phyloP scores from a whole-genome alignment of 371 early-diverging fungal species.

The Actinomortierella ambigua region DNA sequence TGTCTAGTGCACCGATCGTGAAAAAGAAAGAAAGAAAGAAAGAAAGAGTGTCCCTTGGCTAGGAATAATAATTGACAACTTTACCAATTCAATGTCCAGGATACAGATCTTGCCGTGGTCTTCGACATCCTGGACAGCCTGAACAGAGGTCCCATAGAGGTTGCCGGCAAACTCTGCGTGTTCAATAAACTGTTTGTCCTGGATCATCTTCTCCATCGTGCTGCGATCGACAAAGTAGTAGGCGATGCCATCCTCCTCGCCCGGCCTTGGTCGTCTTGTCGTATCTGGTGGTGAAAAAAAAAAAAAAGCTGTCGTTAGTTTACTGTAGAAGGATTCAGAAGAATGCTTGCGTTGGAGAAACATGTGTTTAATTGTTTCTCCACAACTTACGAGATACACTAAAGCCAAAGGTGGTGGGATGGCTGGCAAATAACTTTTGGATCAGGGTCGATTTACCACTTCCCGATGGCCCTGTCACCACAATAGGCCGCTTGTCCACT shows the following conservation, averaged over 20 bases:
- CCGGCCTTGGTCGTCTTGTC: constrained; percentile 88
- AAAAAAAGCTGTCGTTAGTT: background rate
- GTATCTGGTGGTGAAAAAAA: constrained; percentile 73
- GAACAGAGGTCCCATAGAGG: constrained; percentile 87
- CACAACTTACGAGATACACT: constrained; percentile 89
- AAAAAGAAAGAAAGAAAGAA: background rate
- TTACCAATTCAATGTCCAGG: constrained; percentile 85
- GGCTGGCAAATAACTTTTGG: constrained; percentile 84
- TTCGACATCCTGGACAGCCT: constrained; percentile 77
- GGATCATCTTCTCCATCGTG: constrained; percentile 70
- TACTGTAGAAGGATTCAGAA: background rate
- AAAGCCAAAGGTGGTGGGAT: constrained; percentile 89
- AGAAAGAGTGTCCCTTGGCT: no score
- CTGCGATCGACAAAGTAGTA: constrained; percentile 90
- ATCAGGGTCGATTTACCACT: constrained; percentile 97
- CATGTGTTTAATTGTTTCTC: background rate
- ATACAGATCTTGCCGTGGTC: constrained; percentile 77
- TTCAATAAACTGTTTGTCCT: constrained; percentile 88
- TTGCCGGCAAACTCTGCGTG: constrained; percentile 94
- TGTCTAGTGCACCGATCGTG: no score
- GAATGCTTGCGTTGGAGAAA: background rate
- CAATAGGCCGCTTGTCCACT: constrained; percentile 56
- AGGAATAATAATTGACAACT: background rate
- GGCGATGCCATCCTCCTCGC: constrained; percentile 89
- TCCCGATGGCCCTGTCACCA: constrained; percentile 93